These are phyloP conservation scores for Cicer yamashitae DNA, from an alignment of 306 rosid species.

Conservation along the genomic window DNA sequence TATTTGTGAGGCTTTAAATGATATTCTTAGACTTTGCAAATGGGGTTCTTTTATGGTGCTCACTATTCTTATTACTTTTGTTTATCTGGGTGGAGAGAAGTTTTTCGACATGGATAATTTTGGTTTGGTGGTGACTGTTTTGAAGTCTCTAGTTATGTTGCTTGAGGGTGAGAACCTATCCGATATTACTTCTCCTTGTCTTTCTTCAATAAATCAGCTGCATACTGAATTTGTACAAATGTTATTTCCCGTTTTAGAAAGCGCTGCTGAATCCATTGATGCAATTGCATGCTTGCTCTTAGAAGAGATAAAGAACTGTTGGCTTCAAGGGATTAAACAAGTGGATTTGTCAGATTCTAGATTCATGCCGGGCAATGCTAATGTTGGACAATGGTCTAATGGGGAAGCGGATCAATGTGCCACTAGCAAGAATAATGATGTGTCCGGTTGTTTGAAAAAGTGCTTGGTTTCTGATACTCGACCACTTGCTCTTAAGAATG, in stretches of 20 bases:
- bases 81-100: conserved; percentile 70
- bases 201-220: conserved; percentile 50
- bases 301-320: conserved; percentile 51
- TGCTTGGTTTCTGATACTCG: conserved; percentile 44
- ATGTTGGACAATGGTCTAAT: conserved; percentile 33
- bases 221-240: conserved; percentile 50
- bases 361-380: conserved; percentile 41
- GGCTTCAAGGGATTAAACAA: conserved; percentile 41
- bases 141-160: conserved; percentile 70
- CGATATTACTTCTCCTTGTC: conserved; percentile 46
- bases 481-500: conserved; percentile 38
- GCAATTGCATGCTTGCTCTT: conserved; percentile 60
- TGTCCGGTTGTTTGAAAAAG: conserved; percentile 51
- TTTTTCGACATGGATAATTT: conserved; percentile 51
- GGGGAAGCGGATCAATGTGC: conserved; percentile 38
- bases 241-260: conserved; percentile 69
- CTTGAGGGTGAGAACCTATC: conserved; percentile 61
- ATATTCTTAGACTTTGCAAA: conserved; percentile 56
- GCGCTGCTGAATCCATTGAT: conserved; percentile 63
- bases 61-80: conserved; percentile 75
- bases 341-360: conserved; percentile 42
- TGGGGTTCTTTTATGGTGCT: conserved; percentile 58
- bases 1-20: conserved; percentile 67
- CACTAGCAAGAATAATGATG: conserved; percentile 44
- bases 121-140: conserved; percentile 55